Conservation (phyloP, 208 protist species). For the Leishmania tropica region DNA sequence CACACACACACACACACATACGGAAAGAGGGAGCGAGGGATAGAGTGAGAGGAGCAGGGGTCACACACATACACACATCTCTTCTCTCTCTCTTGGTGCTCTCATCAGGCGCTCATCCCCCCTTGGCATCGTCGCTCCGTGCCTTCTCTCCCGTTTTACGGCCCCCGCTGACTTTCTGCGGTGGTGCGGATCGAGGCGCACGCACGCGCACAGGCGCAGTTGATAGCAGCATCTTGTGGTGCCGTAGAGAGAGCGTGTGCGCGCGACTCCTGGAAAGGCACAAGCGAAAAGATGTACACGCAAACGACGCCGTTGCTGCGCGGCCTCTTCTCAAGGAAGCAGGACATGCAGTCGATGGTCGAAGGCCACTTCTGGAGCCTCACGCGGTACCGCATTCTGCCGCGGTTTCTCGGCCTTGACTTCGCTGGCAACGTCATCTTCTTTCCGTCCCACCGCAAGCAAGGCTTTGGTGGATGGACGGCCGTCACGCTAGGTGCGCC, state of each 20-base stretch:
- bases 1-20: background rate
- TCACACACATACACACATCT: background rate
- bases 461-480: conserved; percentile 82
- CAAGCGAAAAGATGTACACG: conserved; percentile 28
- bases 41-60: too few species aligned
- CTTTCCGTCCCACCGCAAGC: conserved; percentile 79
- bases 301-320: conserved; percentile 23
- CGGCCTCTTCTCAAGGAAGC: conserved; percentile 34
- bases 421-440: conserved; percentile 88
- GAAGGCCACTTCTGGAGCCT: conserved; percentile 89
- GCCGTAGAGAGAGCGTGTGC: background rate
- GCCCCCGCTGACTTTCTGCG: background rate
- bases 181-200: background rate
- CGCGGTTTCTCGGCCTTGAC: conserved; percentile 78
- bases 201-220: background rate
- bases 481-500: conserved; percentile 78
- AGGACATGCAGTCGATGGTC: conserved; percentile 54
- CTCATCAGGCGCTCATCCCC: background rate
- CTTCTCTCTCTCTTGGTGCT: background rate
- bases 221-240: background rate
- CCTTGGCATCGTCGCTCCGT: background rate
- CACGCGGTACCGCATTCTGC: conserved; percentile 83
- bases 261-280: background rate
- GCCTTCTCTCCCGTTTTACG: background rate
- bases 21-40: background rate